Conservation (phyloP, 495 filamentous ascomycete genomes). For the Poronia punctata region DNA sequence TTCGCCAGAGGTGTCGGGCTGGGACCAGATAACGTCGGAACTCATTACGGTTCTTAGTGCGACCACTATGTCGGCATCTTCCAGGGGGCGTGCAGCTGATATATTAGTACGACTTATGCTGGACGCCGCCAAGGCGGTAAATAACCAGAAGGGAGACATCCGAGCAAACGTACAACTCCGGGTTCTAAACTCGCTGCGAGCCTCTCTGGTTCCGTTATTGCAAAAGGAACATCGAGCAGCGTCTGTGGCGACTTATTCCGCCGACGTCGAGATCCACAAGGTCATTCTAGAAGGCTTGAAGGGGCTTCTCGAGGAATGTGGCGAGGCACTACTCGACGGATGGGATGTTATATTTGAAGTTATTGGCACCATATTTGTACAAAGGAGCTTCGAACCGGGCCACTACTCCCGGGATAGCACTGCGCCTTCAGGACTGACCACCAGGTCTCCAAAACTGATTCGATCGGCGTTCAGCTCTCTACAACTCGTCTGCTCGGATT, state of each 20-base stretch:
- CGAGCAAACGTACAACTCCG: slow-evolving; percentile 57
- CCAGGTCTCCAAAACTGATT: slow-evolving; percentile 66
- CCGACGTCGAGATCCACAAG: slow-evolving; percentile 75
- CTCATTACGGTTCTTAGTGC: slow-evolving; percentile 61
- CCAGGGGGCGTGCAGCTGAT: slow-evolving; percentile 65
- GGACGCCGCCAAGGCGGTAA: slow-evolving; percentile 49
- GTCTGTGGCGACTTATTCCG: slow-evolving; percentile 46
- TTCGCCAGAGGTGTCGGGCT: slow-evolving; percentile 58
- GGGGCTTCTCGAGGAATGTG: slow-evolving; percentile 78
- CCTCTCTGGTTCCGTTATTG: slow-evolving; percentile 43
- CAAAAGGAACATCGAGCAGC: slow-evolving; percentile 36
- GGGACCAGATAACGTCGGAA: slow-evolving; percentile 63
- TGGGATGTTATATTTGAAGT: slow-evolving; percentile 84
- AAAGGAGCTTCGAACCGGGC: slow-evolving; percentile 22
- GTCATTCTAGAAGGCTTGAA: slow-evolving; percentile 75
- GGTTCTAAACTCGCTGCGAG: slow-evolving; percentile 60
- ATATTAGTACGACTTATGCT: slow-evolving; percentile 69
- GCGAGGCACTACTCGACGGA: slow-evolving; percentile 70
- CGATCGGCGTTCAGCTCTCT: slow-evolving; percentile 79
- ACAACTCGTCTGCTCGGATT: slow-evolving; percentile 92
- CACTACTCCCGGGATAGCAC: slow-evolving; percentile 12
- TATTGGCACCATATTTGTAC: slow-evolving; percentile 73
- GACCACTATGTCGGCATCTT: slow-evolving; percentile 42
- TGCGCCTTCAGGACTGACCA: slow-evolving; percentile 28
- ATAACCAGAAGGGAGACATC: slow-evolving; percentile 40